Base-by-base conservation (phyloP, 495 filamentous ascomycete genomes). In the Penicillium daleae region DNA sequence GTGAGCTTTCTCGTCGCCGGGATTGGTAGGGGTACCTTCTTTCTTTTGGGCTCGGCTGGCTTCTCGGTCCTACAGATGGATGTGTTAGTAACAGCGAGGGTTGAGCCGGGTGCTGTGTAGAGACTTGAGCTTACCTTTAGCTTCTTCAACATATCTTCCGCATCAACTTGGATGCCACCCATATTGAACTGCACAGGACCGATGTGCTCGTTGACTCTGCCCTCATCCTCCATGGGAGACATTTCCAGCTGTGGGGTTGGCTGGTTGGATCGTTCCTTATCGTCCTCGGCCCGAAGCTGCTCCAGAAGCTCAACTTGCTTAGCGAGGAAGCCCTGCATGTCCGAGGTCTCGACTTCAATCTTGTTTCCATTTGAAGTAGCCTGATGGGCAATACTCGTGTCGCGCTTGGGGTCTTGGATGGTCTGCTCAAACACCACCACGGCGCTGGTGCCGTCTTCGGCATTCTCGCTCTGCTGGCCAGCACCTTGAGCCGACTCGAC, bases 111-210 rank as follows among this genome's bases (percentile, higher is more conserved):
- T 19, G 15, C 15, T 1, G 10, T 29, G 15, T 3, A 27, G 19
- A 1, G 56, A 24, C 2, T 22, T 21, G 21, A 32, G 69, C 78
- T 66, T 78, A 95, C 92, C 85, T 92, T 92, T 49, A 97, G 81
- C 71, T 90, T 86, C 71, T 93, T 90, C 53, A 97, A 75, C 90
- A 96, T 95, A 64, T 97, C 95, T 68, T 98, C 94, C 9, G 93
- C 93, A 76, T 98, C 92, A 9, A 97, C 92, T 70, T 97, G 93
- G 58, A 98, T 97, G 59, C 94, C 94, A 22, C 93, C 94, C 84
- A 97, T 92, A 70, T 98, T 98, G 75, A 97, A 96, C 67, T 97
- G 93, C 61, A 97, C 92, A 3, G 93, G 93, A 0, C 94, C 94
- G 62, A 97, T 96, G 64, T 97, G 92, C 70, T 97, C 92, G 67